These are phyloP conservation scores for Eucalyptus brandiana DNA, from an alignment of 345 rosid genomes.

Conservation along the genomic window DNA sequence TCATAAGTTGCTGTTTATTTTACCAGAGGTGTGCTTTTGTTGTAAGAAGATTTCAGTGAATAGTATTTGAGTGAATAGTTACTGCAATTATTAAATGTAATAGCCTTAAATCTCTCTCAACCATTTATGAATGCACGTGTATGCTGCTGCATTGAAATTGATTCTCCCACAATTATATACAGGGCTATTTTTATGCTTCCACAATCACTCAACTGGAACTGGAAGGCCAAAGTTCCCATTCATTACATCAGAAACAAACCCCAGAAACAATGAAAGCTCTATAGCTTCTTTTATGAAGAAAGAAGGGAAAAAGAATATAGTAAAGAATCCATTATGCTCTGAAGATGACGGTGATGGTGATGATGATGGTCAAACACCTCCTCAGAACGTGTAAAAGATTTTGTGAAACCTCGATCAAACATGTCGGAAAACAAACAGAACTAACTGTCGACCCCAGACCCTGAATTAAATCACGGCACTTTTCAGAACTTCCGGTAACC, in stretches of 20 bases:
- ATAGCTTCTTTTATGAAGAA: neutral
- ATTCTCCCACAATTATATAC: neutral
- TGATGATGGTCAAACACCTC: neutral
- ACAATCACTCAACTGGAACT: neutral
- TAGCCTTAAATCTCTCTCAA: neutral
- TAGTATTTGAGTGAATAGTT: neutral
- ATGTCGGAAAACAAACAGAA: neutral
- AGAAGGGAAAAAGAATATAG: neutral
- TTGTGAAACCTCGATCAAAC: neutral
- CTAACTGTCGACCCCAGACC: neutral
- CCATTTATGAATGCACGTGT: neutral
- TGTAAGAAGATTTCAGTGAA: neutral
- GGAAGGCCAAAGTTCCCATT: neutral
- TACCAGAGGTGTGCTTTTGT: neutral
- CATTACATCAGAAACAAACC: neutral
- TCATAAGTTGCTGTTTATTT: neutral
- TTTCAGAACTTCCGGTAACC: conserved; percentile 32
- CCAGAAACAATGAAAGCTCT: neutral
- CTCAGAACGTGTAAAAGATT: neutral
- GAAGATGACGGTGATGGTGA: neutral
- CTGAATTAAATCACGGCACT: neutral
- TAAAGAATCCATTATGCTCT: neutral
- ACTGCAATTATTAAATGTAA: neutral
- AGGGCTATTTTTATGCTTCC: neutral
- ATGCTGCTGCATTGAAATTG: neutral